phyloP scores from a whole-genome alignment of 202 grass and related monocot species.

The Sporobolus alterniflorus region DNA sequence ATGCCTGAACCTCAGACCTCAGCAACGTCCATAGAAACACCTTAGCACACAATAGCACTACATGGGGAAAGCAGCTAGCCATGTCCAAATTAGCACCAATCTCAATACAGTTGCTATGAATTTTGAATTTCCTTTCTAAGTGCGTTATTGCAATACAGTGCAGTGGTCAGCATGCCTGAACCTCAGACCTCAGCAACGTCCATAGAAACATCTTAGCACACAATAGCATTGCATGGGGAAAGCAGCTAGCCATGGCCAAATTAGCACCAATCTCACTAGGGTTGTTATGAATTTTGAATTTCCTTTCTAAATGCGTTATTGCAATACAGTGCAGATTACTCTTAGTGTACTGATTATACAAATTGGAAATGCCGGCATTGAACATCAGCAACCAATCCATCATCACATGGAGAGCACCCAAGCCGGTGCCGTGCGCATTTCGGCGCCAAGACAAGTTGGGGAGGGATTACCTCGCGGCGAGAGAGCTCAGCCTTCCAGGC shows the following conservation, averaged over 20 bases:
- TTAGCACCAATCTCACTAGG: background rate
- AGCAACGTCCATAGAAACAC: background rate
- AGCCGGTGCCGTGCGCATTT: background rate
- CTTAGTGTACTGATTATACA: background rate
- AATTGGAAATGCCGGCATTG: background rate
- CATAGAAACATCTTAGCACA: background rate
- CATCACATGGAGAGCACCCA: background rate
- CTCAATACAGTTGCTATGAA: background rate
- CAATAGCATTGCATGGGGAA: background rate
- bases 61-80: background rate
- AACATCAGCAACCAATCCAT: background rate
- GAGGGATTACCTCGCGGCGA: conserved; percentile 71
- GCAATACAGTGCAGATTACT: background rate
- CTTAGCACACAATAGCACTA: background rate
- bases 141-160: no score
- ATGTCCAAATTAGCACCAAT: background rate
- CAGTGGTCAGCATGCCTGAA: background rate
- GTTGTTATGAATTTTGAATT: background rate
- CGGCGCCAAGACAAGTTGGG: background rate
- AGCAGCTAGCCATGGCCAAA: background rate
- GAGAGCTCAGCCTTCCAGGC: conserved; percentile 98
- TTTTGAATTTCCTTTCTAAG: background rate
- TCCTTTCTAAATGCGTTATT: background rate
- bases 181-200: background rate
- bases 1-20: background rate